phyloP scores from a whole-genome alignment of 768 basidiomycete genomes.

The Pulveroboletus sp. region DNA sequence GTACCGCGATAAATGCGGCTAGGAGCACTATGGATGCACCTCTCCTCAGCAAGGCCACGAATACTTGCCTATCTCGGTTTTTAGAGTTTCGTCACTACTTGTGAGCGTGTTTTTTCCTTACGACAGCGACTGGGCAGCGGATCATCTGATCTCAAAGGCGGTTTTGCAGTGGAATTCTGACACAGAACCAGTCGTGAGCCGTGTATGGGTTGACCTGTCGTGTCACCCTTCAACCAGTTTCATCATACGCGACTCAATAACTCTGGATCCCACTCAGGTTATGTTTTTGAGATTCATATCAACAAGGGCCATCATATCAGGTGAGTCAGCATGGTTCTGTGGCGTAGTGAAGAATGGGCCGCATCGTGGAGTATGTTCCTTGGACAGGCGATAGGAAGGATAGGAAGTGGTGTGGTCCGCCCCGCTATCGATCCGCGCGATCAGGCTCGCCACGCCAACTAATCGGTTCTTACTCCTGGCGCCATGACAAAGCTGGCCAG shows the following conservation, averaged over 20 bases:
- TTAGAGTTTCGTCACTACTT: constrained; percentile 10
- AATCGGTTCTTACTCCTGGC: no score
- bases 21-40: neutral
- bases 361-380: neutral
- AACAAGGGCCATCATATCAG: constrained; percentile 1
- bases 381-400: neutral
- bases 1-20: constrained; percentile 1
- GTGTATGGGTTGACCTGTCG: neutral
- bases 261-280: neutral
- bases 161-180: constrained; percentile 2
- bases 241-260: neutral
- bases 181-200: neutral
- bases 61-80: neutral
- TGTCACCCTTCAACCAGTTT: neutral
- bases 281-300: neutral
- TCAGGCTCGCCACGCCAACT: no score
- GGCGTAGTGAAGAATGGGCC: constrained; percentile 18
- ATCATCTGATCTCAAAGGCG: constrained; percentile 2
- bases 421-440: neutral
- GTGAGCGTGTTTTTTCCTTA: neutral
- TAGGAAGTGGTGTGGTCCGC: neutral
- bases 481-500: no score
- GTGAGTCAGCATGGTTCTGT: constrained; percentile 14
- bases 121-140: neutral
- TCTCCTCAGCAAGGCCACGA: neutral